Evolutionary conservation across 2,329 filamentous ascomycete species (phyloP), one percentile per base, ranked within the genome.

Genomic region (Hyphodiscus sp.): DNA sequence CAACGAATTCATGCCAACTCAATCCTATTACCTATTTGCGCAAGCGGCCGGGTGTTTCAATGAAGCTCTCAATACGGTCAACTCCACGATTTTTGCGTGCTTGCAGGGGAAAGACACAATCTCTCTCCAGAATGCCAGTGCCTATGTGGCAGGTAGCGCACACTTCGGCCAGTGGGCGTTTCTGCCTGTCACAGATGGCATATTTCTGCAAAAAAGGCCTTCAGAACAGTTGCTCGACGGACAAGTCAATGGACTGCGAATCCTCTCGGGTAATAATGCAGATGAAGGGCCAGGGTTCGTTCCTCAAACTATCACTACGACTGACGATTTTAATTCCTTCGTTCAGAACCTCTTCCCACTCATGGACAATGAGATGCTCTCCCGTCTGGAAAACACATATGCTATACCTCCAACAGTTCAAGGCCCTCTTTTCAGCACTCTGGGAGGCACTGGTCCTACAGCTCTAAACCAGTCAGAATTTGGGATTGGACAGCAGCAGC

Each of bases 261-360:
- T 65, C 15, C 42, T 61, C 10, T 61, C 58, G 9, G 52, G 56
- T 54, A 76, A 77, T 62, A 79, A 76, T 53, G 75, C 76, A 2
- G 73, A 81, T 58, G 78, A 82, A 68, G 77, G 73, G 2, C 61
- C 68, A 9, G 54, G 57, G 1, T 79, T 79, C 57, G 71, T 71
- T 2, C 72, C 73, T 0, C 70, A 71, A 38, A 70, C 71, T 43
- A 74, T 80, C 42, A 67, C 63, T 3, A 76, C 71, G 0, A 67
- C 71, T 19, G 59, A 62, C 0, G 67, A 69, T 29, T 69, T 82
- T 16, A 52, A 67, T 0, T 51, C 60, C 7, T 78, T 71, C 62
- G 58, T 81, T 2, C 59, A 61, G 10, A 49, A 61, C 3, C 68
- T 69, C 11, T 76, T 74, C 54, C 71, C 73, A 1, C 65, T 70